Evolutionary conservation across 2,329 filamentous ascomycete species (phyloP), one percentile per base, ranked within the genome.

Genomic region (Alternaria triticimaculans): DNA sequence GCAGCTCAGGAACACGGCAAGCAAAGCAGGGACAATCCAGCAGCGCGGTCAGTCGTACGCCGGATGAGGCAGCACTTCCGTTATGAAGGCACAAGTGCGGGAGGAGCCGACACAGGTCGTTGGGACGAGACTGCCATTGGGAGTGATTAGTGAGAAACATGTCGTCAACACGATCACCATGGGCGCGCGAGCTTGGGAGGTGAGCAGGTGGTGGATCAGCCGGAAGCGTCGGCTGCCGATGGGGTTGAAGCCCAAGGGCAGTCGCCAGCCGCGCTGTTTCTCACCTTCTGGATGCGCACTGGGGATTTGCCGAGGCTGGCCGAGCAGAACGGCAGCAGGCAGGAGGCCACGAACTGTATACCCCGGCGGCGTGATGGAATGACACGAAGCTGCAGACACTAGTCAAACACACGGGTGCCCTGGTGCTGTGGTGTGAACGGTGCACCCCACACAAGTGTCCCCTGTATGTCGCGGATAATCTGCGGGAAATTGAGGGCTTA

Each of bases 401-500:
- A 60, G 58, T 58, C 54, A 62, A 58, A 57, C 58, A 57, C 58
- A 51, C 53, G 48, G 62, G 41, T 49, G 21, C 41, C 30, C 48
- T 60, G 37, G 15, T 18, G 37, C 37, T 41, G 58, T 23, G 25
- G 55, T 58, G 44, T 58, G 33, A 63, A 61, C 48, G 58, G 57
- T 55, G 53, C 50, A 48, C 59, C 68, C 73, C 72, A 72, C 68
- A 71, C 71, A 71, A 59, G 46, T 23, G 33, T 33, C 45, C 64
- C 60, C 60, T 65, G 63, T 51, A 60, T 60, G 33, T 20, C 14
- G 60, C 67, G 70, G 71, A 60, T 71, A 69, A 66, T 67, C 64
- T 64, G 63, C 71, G 69, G 70, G 70, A 62, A 50, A 73, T 73
- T 66, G 49, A 43, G 37, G 8, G 10, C 33, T 53, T 37, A 41